Conservation (phyloP, 805 yeast genomes). For the Saturnispora halmiae region DNA sequence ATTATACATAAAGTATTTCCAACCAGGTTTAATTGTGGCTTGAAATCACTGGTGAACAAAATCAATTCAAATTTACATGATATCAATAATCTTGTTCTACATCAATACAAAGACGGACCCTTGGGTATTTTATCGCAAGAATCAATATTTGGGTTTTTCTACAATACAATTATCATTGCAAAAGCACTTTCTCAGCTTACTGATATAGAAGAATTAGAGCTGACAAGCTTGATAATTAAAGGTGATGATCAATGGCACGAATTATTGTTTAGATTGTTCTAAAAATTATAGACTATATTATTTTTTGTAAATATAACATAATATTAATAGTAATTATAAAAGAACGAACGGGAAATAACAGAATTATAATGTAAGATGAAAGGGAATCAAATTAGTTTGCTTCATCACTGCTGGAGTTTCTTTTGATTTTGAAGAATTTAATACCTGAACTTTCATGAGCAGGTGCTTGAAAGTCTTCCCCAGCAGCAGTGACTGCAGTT, state of each 20-base stretch:
- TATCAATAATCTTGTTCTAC: constrained; percentile 8
- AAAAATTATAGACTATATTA: neutral
- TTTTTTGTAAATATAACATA: neutral
- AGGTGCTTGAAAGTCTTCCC: constrained; percentile 12
- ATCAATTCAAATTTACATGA: constrained; percentile 8
- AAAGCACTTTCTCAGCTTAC: neutral
- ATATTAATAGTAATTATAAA: neutral
- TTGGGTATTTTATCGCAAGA: constrained; percentile 26
- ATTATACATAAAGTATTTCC: constrained; percentile 4
- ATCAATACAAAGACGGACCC: constrained; percentile 22
- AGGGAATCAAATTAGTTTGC: constrained; percentile 12
- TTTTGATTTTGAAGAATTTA: constrained; percentile 68
- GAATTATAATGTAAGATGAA: too few species aligned
- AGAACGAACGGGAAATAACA: neutral
- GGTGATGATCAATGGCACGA: constrained; percentile 10
- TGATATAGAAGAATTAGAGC: neutral
- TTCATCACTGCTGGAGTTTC: constrained; percentile 36
- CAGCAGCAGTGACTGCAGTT: neutral
- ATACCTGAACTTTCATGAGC: constrained; percentile 46
- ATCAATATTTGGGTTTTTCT: constrained; percentile 18
- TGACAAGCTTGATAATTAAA: neutral
- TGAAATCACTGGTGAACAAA: neutral
- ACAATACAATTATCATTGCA: constrained; percentile 14
- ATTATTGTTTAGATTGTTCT: neutral
- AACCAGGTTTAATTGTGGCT: neutral